Percentiles rank a stretch among this genome's conserved stretches.
Evolutionary conservation across 2,329 filamentous ascomycete species (phyloP).

Genomic region (Penicillium psychrosexuale): DNA sequence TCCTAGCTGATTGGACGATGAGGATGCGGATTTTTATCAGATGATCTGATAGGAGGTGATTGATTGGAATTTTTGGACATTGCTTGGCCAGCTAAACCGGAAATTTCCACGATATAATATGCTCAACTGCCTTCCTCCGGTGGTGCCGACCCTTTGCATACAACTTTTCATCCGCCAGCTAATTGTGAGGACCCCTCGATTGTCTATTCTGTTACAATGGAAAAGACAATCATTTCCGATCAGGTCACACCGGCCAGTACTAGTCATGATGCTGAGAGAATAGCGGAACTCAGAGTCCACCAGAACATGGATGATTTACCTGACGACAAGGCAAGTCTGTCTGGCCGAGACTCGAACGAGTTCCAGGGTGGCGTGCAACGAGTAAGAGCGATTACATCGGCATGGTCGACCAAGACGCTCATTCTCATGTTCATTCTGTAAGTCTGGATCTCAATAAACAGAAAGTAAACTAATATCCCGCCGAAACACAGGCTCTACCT

Average conservation of each 20-base stretch:
- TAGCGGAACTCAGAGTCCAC: neutral
- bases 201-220: neutral
- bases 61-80: neutral
- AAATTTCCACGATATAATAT: neutral
- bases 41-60: constrained; percentile 13
- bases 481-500: constrained; percentile 4
- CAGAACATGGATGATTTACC: neutral
- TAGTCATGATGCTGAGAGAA: neutral
- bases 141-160: neutral
- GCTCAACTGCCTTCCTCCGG: neutral
- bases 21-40: constrained; percentile 4
- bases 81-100: neutral
- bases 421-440: constrained; percentile 10
- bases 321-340: neutral
- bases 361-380: constrained; percentile 8
- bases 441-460: neutral
- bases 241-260: neutral
- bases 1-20: neutral
- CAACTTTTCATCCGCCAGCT: too few species aligned
- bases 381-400: constrained; percentile 7
- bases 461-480: neutral
- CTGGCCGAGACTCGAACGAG: neutral
- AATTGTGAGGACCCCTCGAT: too few species aligned
- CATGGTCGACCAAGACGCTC: constrained; percentile 7
- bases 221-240: neutral